Percentiles rank a stretch among this genome's conserved stretches.
Evolutionary conservation across 108 stramenopile genomes (phyloP).

Genomic region (Stephanodiscus triporus): DNA sequence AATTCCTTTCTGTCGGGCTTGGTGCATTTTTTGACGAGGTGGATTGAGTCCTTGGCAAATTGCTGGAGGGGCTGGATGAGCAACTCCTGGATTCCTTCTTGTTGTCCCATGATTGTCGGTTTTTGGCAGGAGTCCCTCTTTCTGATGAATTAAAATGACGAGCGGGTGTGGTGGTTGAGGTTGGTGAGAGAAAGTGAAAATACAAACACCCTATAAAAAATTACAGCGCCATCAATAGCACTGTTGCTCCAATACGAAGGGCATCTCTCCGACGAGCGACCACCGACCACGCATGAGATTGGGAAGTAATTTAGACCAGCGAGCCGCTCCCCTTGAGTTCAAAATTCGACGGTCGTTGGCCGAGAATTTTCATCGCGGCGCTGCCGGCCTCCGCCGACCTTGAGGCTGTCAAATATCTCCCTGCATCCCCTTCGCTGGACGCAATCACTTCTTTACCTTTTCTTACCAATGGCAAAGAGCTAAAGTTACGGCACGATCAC

Average conservation of each 20-base stretch:
- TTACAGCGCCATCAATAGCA: too few species aligned
- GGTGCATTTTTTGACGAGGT: slow-evolving; percentile 99
- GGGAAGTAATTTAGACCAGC: too few species aligned
- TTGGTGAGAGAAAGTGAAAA: background rate
- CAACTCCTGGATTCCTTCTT: slow-evolving; percentile 91
- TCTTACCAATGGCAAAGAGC: too few species aligned
- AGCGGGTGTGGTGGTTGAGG: background rate
- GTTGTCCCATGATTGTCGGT: slow-evolving; percentile 44
- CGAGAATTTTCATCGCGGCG: background rate
- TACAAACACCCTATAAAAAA: too few species aligned
- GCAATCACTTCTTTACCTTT: background rate
- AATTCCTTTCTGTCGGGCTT: slow-evolving; percentile 99
- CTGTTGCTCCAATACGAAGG: too few species aligned
- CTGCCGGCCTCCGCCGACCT: background rate
- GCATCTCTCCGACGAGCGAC: background rate
- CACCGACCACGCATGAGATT: too few species aligned
- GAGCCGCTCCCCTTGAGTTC: too few species aligned
- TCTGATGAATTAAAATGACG: background rate
- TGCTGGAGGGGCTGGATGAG: slow-evolving; percentile 94
- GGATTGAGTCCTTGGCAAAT: slow-evolving; percentile 97
- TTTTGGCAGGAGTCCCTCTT: background rate
- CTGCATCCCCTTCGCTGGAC: background rate
- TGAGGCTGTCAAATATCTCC: background rate
- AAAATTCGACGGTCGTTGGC: background rate
- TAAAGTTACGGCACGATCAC: too few species aligned